Conservation (phyloP, 768 basidiomycete genomes). For the Cystoderma amianthinum region DNA sequence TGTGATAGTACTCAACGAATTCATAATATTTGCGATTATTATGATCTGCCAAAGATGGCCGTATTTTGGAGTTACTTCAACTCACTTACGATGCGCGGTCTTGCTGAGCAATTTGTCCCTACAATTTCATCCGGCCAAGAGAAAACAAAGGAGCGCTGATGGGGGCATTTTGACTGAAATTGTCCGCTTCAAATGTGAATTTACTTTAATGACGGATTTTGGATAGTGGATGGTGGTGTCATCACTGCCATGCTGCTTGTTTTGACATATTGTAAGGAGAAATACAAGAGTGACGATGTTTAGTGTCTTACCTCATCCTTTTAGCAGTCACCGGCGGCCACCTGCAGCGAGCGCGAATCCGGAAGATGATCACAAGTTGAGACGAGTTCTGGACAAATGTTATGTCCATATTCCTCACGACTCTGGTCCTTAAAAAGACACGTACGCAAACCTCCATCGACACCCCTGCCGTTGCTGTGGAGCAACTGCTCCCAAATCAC, state of each 20-base stretch:
- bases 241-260: slow-evolving; percentile 84
- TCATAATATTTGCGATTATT: no score
- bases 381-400: slow-evolving; percentile 39
- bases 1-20: no score
- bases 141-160: slow-evolving; percentile 53
- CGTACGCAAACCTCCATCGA: slow-evolving; percentile 42
- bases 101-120: slow-evolving; percentile 9
- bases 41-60: no score
- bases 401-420: slow-evolving; percentile 43
- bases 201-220: slow-evolving; percentile 76
- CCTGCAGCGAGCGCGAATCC: slow-evolving; percentile 32
- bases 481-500: slow-evolving; percentile 37
- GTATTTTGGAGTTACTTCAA: no score
- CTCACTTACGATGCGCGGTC: no score
- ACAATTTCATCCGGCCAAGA: slow-evolving; percentile 61
- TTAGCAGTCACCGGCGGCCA: slow-evolving; percentile 33
- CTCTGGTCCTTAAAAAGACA: slow-evolving; percentile 31
- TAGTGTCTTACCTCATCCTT: slow-evolving; percentile 35
- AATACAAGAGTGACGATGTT: slow-evolving; percentile 75
- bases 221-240: slow-evolving; percentile 75
- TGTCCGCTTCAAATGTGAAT: slow-evolving; percentile 71
- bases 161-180: slow-evolving; percentile 61
- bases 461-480: slow-evolving; percentile 64
- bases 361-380: slow-evolving; percentile 12
- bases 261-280: slow-evolving; percentile 50